Evolutionary conservation across 1,284 basidiomycete species (phyloP), one percentile per base, ranked within the genome.

Genomic region (Apiotrichum akiyoshidainum): DNA sequence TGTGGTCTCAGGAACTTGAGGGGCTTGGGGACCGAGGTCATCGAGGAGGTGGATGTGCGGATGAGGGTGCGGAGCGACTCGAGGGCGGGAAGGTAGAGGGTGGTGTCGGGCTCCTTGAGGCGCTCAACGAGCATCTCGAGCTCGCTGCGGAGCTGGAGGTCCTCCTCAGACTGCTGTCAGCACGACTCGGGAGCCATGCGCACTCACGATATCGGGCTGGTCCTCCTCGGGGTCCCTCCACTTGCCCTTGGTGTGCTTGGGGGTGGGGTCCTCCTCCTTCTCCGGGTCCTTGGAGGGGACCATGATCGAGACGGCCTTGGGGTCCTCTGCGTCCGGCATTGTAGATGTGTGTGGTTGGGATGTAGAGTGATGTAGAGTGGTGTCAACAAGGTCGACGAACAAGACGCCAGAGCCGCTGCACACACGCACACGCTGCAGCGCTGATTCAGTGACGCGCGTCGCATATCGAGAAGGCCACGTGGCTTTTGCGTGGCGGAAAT

Each of bases 11-110:
- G 84, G 81, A 99, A 99, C 80, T 99, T 99, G 64, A 99, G 85
- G 39, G 96, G 96, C 81, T 99, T 99, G 4, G 96, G 96, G 14
- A 99, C 96, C 16, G 92, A 95, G n/a, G 96, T 99, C 95, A 99
- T 98, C 9, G 93, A 98, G 21, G 92, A 95, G 5, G 96, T 99
- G 22, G 93, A 94, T 5, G 96, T 98, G 71, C 92, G 83, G 71
- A 99, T 99, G 42, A 99, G 82, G 22, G 90, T 95, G 57, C 95
- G 85, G 17, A 99, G 83, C 2, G 92, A 92, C 80, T 99, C 96
- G 35, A 99, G 83, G 19, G 95, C 93, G 33, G 95, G 89, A 26
- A 87, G 83, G 78, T 99, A 90, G 42, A 99, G 83, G 22, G 83
- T 81, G 0, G 86, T 87, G 73, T 98, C 86, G 59, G 87, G 75